A percentile compares a stretch with the other conserved stretches of the same genome.
Conservation (phyloP, 345 rosid genomes). For the Limnanthes douglasii region DNA sequence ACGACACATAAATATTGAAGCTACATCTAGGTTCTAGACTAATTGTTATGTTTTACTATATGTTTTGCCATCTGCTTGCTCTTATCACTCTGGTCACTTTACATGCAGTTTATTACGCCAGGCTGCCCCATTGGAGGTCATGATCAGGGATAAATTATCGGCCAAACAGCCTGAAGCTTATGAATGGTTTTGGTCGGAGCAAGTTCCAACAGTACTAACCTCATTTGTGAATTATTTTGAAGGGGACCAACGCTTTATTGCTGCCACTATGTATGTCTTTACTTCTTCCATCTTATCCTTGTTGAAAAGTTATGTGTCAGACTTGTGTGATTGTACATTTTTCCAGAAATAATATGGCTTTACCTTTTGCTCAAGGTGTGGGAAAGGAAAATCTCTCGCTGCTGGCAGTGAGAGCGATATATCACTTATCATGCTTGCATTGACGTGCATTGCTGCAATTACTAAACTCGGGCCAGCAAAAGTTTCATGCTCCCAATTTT, state of each 20-base stretch:
- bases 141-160: conserved; percentile 69
- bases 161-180: conserved; percentile 59
- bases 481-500: conserved; percentile 60
- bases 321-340: conserved; percentile 5
- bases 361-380: conserved; percentile 25
- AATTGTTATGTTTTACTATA: too few species aligned
- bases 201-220: conserved; percentile 43
- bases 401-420: conserved; percentile 45
- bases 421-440: conserved; percentile 65
- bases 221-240: conserved; percentile 59
- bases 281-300: conserved; percentile 6
- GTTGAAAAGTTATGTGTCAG: conserved; percentile 3
- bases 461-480: conserved; percentile 82
- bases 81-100: too few species aligned
- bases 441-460: conserved; percentile 71
- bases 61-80: too few species aligned
- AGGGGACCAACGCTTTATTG: conserved; percentile 36
- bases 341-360: conserved; percentile 7
- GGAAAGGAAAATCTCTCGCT: conserved; percentile 26
- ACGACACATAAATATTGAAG: too few species aligned
- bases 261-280: conserved; percentile 43
- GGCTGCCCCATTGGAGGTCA: conserved; percentile 68
- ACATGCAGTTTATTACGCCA: conserved; percentile 59
- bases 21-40: too few species aligned
- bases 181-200: conserved; percentile 80